Evolutionary conservation across 2,329 filamentous ascomycete species (phyloP).

Genomic region (Dothistroma pini): DNA sequence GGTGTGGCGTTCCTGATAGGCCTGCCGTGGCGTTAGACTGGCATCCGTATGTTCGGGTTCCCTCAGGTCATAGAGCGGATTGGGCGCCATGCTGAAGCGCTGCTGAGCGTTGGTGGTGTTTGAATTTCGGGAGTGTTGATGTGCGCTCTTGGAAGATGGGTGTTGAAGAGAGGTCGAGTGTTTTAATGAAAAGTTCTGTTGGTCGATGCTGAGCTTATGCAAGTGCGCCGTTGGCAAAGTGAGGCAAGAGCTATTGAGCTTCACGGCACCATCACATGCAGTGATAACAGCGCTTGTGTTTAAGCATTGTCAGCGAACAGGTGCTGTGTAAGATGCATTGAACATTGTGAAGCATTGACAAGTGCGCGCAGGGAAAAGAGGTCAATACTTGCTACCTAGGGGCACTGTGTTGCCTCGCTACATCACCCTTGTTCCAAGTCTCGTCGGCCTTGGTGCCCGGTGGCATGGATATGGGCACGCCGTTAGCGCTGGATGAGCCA

Average conservation of each 20-base stretch:
- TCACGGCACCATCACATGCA: neutral
- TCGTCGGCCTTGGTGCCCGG: constrained; percentile 82
- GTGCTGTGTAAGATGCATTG: neutral
- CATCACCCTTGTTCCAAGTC: constrained; percentile 63
- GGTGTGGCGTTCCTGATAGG: constrained; percentile 16
- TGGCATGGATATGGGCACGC: constrained; percentile 49
- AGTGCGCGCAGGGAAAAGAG: neutral
- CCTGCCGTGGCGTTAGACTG: neutral
- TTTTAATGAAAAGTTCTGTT: neutral
- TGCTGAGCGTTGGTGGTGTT: neutral
- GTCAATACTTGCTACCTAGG: constrained; percentile 3
- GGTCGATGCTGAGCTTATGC: neutral
- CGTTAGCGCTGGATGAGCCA: constrained; percentile 14
- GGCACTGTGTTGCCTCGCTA: constrained; percentile 11
- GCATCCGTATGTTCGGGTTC: too few species aligned
- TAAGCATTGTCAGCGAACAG: neutral
- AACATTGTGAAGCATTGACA: neutral
- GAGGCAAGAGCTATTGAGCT: neutral
- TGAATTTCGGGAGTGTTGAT: neutral
- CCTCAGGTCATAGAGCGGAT: neutral
- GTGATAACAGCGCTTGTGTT: neutral
- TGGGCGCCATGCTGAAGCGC: neutral
- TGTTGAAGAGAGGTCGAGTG: neutral
- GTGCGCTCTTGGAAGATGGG: neutral
- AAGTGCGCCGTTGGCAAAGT: neutral